These are phyloP conservation scores for Benincasa hispida DNA, from an alignment of 306 rosid species.

Conservation along the genomic window DNA sequence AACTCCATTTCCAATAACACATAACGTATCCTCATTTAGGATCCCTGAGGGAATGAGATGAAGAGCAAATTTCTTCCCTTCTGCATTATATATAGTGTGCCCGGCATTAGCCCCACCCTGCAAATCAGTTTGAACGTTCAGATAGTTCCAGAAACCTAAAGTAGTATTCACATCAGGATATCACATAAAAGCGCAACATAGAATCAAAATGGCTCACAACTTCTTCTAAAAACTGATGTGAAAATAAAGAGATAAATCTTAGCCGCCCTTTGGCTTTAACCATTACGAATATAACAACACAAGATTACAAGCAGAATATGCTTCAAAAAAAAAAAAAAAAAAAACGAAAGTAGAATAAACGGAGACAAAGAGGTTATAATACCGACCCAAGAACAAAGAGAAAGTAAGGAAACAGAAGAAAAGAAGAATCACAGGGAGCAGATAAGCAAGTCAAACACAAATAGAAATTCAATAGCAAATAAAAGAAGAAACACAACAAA, in stretches of 20 bases:
- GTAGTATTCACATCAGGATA: background rate
- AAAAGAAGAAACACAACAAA: background rate
- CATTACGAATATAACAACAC: background rate
- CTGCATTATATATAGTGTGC: constrained; percentile 85
- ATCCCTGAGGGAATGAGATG: constrained; percentile 96
- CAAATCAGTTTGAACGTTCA: background rate
- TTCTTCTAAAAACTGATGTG: background rate
- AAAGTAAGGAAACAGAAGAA: background rate
- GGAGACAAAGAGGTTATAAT: background rate
- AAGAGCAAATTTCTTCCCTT: constrained; percentile 94
- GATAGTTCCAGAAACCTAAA: background rate
- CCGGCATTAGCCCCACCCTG: constrained; percentile 99
- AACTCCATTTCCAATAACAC: constrained; percentile 93
- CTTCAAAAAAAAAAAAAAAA: background rate
- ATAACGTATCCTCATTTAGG: constrained; percentile 74
- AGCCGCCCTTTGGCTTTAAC: background rate
- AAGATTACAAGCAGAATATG: background rate
- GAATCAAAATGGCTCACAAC: background rate
- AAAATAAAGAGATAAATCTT: background rate
- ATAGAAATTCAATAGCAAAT: background rate
- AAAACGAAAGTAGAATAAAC: background rate
- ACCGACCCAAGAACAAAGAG: background rate
- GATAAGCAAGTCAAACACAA: background rate
- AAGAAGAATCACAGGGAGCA: background rate
- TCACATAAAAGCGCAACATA: background rate